Percentiles rank a stretch among this genome's conserved stretches.
phyloP scores from a whole-genome alignment of 306 rosid genomes.

The Cajanus cajan region DNA sequence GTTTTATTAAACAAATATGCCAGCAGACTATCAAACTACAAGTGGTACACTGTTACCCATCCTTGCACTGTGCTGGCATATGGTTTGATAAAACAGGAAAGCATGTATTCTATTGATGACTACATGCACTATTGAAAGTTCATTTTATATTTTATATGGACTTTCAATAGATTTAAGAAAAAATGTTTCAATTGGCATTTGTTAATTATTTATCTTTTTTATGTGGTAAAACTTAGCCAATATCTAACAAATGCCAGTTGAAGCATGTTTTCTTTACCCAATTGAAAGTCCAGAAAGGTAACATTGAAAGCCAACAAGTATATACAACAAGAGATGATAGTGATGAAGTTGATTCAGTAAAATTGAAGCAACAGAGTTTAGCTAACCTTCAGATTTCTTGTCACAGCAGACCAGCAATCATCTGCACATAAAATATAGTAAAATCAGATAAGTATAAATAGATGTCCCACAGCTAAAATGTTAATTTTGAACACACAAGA shows the following conservation, averaged over 20 bases:
- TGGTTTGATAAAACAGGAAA: no score
- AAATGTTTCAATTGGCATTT: no score
- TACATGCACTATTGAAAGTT: no score
- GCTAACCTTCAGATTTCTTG: slow-evolving; percentile 61
- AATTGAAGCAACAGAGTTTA: slow-evolving; percentile 19
- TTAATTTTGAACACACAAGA: slow-evolving; percentile 15
- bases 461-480: neutral
- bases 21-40: neutral
- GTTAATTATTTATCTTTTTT: no score
- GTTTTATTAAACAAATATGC: slow-evolving; percentile 6
- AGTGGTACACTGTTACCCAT: no score
- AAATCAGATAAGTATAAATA: slow-evolving; percentile 27
- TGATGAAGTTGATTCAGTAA: neutral
- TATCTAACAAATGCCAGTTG: neutral
- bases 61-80: no score
- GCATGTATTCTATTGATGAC: no score
- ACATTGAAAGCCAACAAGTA: slow-evolving; percentile 18
- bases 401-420: slow-evolving; percentile 80
- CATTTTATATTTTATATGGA: no score
- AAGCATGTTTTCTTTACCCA: neutral
- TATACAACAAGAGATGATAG: neutral
- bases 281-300: slow-evolving; percentile 21
- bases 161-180: no score
- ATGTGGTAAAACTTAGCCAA: neutral
- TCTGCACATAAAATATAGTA: slow-evolving; percentile 52